Evolutionary conservation across 2,329 filamentous ascomycete genomes (phyloP), one percentile per base, ranked within the genome.

Genomic region (Aspergillus viridinutans): DNA sequence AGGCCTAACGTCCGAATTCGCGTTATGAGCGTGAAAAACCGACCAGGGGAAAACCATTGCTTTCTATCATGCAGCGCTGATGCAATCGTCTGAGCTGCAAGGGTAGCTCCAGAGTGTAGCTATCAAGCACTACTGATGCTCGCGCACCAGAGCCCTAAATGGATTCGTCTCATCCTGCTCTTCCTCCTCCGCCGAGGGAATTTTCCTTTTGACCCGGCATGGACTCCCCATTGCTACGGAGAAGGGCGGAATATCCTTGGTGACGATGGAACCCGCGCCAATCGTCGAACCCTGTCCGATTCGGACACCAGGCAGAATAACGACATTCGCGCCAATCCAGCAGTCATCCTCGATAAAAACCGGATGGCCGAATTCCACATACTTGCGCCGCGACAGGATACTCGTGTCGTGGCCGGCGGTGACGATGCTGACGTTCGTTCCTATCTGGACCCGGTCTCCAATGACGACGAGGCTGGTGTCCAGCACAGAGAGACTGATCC

Each of bases 381-480:
- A 75, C 7, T 80, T 77, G 14, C 77, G 68, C 1, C 81, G 74
- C 23, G 74, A 78, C 45, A 77, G 70, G 4, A 83, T 75, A 47
- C 79, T 79, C 0, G 75, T 76, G 61, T 83, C 80, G 58, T 84
- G 82, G 10, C 79, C 81, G 0, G 81, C 82, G 0, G 78, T 77
- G 56, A 80, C 80, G 38, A 84, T 81, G 53, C 71, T 73, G 1
- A 83, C 81, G 28, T 81, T 79, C 0, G 81, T 80, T 0, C 81
- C 82, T 47, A 83, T 73, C 69, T 83, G 79, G 14, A 81, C 79
- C 1, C 81, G 69, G 23, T 83, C 76, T 1, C 82, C 82, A 23
- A 84, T 82, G 0, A 76, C 76, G 1, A 85, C 79, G 0, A 83
- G 69, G 1, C 75, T 77, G 28, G 78, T 82, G 60, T 85, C 82